Evolutionary conservation across 306 rosid species (phyloP), one percentile per base, ranked within the genome.

Genomic region (Vachellia pachyceras): DNA sequence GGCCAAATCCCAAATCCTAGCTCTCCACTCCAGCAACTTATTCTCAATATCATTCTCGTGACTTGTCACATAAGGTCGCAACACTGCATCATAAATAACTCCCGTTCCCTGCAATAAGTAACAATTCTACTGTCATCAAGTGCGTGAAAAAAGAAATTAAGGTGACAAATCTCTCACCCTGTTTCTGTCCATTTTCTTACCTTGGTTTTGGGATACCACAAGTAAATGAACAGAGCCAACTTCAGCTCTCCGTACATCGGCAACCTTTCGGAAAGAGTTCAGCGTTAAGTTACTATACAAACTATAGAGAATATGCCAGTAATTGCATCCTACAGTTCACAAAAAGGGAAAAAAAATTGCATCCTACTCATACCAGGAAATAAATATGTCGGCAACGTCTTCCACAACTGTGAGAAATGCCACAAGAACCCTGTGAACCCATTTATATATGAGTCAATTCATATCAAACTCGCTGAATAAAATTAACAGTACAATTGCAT

Each of bases 131-230:
- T 36, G 39, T 29, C 29, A 29, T 57, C 69, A 65, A 71, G 20
- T 50, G 71, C 49, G 65, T 23, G 63, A 36, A 61, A 76, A 82
- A 75, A 20, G 20, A 29, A 54, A 47, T 4, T 47, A 47, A 47
- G 74, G 67, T 40, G 58, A 12, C 39, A 50, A 49, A 46, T 17
- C 44, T 13, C 42, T n/a, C 25, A 60, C 50, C 78, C 60, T 72
- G 25, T 49, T 15, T 6, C 37, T 11, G 12, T 3, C n/a, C 22
- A 49, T 73, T 8, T 60, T 64, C 45, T 35, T 89, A 95, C 98
- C 93, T 88, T 90, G 23, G 97, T 93, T 76, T 85, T 93, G 71
- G 98, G 98, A 73, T 92, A 90, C 99, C 99, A 96, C 74, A 96
- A 75, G 83, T 93, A 96, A 82, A 96, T 87, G 65, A 93, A 91